Conservation (phyloP, 148 eudicot species). For the Polygonum aviculare region DNA sequence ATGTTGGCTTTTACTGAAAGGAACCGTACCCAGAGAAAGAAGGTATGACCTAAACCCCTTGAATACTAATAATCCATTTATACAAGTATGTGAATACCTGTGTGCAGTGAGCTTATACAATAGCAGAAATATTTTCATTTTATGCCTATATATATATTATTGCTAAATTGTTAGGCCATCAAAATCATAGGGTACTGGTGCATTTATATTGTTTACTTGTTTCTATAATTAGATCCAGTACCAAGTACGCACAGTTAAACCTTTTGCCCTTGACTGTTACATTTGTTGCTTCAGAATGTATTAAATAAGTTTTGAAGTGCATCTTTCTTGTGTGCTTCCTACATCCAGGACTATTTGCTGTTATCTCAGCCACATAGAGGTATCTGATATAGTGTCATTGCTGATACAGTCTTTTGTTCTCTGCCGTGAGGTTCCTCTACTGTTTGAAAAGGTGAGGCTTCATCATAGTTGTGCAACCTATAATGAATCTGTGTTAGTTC, state of each 20-base stretch:
- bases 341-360: conserved; percentile 33
- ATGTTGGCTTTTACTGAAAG: conserved; percentile 51
- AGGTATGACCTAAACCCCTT: conserved; percentile 31
- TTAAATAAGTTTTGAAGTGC: background rate
- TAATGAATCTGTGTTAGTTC: background rate
- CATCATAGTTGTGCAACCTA: background rate
- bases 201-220: no score
- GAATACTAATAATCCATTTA: background rate
- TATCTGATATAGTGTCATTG: conserved; percentile 33
- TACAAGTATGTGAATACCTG: conserved; percentile 1
- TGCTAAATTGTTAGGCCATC: background rate
- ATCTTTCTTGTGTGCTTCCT: background rate
- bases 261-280: background rate
- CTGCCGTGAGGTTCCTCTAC: conserved; percentile 67
- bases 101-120: conserved; percentile 3
- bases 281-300: background rate
- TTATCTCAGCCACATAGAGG: conserved; percentile 34
- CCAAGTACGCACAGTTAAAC: background rate
- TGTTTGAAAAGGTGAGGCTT: conserved; percentile 60
- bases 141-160: background rate
- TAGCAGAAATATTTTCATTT: background rate
- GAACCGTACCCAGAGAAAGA: conserved; percentile 22
- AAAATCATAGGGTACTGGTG: background rate
- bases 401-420: conserved; percentile 58
- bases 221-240: background rate